phyloP scores from a whole-genome alignment of 2,329 filamentous ascomycete genomes.

The Colletotrichum tamarilloi region DNA sequence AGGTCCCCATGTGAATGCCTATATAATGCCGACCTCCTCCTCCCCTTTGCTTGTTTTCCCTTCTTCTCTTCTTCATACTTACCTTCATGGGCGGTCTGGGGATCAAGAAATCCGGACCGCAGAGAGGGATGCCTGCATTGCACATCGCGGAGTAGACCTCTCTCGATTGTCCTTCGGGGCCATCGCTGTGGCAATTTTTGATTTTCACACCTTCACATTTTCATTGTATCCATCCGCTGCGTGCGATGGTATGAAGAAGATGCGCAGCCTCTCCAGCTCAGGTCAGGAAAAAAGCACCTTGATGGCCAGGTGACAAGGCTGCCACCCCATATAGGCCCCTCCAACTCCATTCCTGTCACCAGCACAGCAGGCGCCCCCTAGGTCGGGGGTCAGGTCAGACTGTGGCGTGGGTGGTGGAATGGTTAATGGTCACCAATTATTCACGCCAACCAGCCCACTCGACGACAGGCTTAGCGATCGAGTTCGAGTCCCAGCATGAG shows the following conservation, averaged over 20 bases:
- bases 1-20: background rate
- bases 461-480: too few species aligned
- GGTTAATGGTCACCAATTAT: too few species aligned
- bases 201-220: conserved; percentile 37
- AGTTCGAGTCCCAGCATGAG: too few species aligned
- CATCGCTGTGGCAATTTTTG: conserved; percentile 39
- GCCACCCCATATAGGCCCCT: background rate
- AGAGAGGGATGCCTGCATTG: conserved; percentile 63
- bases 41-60: background rate
- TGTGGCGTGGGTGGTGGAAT: too few species aligned
- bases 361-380: too few species aligned
- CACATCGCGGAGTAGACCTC: conserved; percentile 50
- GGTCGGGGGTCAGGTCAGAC: too few species aligned
- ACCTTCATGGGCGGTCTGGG: too few species aligned
- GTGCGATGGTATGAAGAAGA: conserved; percentile 39
- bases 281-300: background rate
- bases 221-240: conserved; percentile 30
- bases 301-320: background rate
- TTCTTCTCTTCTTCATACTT: too few species aligned
- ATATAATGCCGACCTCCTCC: background rate
- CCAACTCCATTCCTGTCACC: too few species aligned
- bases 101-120: conserved; percentile 36
- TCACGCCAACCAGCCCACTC: too few species aligned
- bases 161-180: conserved; percentile 39
- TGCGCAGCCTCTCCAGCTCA: too few species aligned